phyloP scores from a whole-genome alignment of 306 rosid species.

The Begonia loranthoides region DNA sequence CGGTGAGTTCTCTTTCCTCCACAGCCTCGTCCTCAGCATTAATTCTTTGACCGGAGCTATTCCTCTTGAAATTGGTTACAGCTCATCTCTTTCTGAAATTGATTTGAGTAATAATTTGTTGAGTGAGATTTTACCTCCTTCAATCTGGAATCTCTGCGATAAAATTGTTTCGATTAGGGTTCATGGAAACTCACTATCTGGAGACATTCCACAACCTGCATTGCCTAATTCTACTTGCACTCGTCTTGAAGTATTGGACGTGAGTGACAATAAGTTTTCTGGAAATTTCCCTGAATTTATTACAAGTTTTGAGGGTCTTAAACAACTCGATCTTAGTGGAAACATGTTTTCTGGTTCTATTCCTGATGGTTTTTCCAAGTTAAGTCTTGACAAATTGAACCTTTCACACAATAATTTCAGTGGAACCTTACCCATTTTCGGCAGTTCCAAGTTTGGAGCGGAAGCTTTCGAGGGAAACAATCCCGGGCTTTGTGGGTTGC shows the following conservation, averaged over 20 bases:
- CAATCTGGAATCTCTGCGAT: slow-evolving; percentile 85
- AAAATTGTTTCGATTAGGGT: slow-evolving; percentile 53
- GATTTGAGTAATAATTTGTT: slow-evolving; percentile 60
- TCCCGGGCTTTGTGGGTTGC: slow-evolving; percentile 74
- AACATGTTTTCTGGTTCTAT: slow-evolving; percentile 54
- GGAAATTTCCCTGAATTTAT: slow-evolving; percentile 75
- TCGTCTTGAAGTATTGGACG: slow-evolving; percentile 49
- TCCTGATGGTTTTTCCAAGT: slow-evolving; percentile 33
- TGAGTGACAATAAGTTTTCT: slow-evolving; percentile 58
- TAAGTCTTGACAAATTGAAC: slow-evolving; percentile 64
- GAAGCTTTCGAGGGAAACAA: slow-evolving; percentile 77
- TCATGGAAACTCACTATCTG: slow-evolving; percentile 52
- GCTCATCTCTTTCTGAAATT: slow-evolving; percentile 59
- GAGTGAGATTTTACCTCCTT: slow-evolving; percentile 50
- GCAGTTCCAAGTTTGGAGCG: slow-evolving; percentile 43
- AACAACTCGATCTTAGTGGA: slow-evolving; percentile 56
- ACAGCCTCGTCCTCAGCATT: slow-evolving; percentile 60
- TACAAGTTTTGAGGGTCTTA: slow-evolving; percentile 44
- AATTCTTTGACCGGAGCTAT: slow-evolving; percentile 57
- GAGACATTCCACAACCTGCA: slow-evolving; percentile 39
- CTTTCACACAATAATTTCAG: slow-evolving; percentile 85
- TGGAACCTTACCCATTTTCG: slow-evolving; percentile 67
- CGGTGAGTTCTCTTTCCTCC: slow-evolving; percentile 71
- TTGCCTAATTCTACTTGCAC: slow-evolving; percentile 67
- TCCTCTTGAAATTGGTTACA: slow-evolving; percentile 87